These are phyloP conservation scores for Arthrocladium fulminans DNA, from an alignment of 2,329 filamentous ascomycete genomes.

Conservation along the genomic window DNA sequence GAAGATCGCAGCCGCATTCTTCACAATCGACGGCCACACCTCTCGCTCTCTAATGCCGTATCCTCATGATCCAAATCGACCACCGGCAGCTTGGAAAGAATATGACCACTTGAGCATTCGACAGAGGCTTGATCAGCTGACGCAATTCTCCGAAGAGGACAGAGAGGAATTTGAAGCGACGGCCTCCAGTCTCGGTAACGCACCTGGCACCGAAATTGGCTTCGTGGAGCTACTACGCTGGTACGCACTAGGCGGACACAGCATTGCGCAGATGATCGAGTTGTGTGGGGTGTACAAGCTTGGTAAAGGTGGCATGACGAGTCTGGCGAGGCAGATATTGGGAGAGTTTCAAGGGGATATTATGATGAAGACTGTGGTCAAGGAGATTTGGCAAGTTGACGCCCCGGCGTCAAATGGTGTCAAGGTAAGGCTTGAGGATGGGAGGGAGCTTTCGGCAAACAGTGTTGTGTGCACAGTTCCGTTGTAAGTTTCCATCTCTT, in stretches of 20 bases:
- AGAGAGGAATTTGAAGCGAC: constrained; percentile 22
- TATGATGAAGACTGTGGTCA: constrained; percentile 7
- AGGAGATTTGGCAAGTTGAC: no score
- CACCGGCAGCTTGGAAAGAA: constrained; percentile 24
- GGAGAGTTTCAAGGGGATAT: constrained; percentile 14
- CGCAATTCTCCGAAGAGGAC: constrained; percentile 17
- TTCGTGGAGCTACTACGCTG: constrained; percentile 26
- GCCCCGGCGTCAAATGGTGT: no score
- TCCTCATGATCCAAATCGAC: constrained; percentile 28
- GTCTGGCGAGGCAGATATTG: constrained; percentile 14
- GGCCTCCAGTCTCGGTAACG: constrained; percentile 16
- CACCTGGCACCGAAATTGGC: constrained; percentile 16
- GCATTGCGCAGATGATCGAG: constrained; percentile 20
- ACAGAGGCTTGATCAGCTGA: constrained; percentile 26
- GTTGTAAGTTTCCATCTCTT: no score
- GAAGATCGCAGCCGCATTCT: constrained; percentile 24
- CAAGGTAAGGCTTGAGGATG: no score
- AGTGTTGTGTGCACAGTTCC: no score
- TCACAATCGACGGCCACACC: constrained; percentile 25
- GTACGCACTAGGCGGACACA: constrained; percentile 26
- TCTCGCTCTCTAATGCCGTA: constrained; percentile 30
- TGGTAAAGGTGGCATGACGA: constrained; percentile 23
- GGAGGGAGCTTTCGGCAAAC: no score
- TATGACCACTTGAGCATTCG: constrained; percentile 25
- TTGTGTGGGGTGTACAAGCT: constrained; percentile 24